Evolutionary conservation across 139 green algal species (phyloP).

Genomic region (Ulvella scutata): DNA sequence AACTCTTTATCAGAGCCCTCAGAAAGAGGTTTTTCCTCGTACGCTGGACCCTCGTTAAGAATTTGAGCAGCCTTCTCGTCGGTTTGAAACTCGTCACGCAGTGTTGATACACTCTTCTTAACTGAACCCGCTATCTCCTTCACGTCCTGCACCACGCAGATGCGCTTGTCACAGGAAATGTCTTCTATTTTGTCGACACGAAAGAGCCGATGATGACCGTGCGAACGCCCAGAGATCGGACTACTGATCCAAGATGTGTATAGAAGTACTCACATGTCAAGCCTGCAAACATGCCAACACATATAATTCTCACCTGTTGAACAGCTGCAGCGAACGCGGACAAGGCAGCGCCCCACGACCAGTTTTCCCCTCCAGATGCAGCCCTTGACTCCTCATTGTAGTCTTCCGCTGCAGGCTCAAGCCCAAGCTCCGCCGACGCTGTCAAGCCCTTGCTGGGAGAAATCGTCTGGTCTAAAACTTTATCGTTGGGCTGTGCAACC

Average conservation of each 20-base stretch:
- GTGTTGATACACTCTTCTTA: not conserved
- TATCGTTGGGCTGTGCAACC: too few relatives aligned
- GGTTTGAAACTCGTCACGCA: not conserved
- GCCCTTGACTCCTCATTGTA: not conserved
- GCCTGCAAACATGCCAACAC: not conserved
- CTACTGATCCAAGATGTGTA: too few relatives aligned
- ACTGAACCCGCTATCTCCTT: not conserved
- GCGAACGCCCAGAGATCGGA: too few relatives aligned
- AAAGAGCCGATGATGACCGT: too few relatives aligned
- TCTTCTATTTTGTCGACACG: not conserved
- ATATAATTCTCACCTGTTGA: not conserved
- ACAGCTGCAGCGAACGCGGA: not conserved
- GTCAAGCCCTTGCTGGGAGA: too few relatives aligned
- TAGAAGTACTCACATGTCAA: too few relatives aligned
- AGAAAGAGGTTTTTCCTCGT: not conserved
- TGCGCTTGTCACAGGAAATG: not conserved
- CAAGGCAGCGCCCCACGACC: not conserved
- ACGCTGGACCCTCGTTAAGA: not conserved
- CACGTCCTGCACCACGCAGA: not conserved
- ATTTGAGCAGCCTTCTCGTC: not conserved
- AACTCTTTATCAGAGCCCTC: not conserved
- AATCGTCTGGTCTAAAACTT: too few relatives aligned
- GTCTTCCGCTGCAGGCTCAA: not conserved
- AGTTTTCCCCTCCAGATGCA: not conserved
- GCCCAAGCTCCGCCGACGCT: too few relatives aligned